Evolutionary conservation across 2,329 filamentous ascomycete genomes (phyloP).

Genomic region (Botrytis galanthina): DNA sequence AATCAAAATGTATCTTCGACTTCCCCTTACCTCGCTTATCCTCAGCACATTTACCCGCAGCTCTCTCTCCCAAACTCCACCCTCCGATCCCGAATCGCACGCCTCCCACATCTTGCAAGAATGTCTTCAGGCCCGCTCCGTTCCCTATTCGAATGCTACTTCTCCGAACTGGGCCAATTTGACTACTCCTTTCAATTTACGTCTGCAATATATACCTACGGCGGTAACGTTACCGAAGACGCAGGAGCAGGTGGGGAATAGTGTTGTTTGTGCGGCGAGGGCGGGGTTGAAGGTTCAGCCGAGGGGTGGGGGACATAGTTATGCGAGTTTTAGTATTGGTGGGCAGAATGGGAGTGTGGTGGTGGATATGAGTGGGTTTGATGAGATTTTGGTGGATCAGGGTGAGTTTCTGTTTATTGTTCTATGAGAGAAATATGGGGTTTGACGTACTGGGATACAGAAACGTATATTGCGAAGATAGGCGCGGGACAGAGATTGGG

Average conservation of each 20-base stretch:
- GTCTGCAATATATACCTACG: constrained; percentile 25
- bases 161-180: constrained; percentile 20
- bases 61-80: background rate
- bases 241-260: constrained; percentile 41
- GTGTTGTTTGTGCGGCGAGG: constrained; percentile 47
- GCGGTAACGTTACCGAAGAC: constrained; percentile 32
- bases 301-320: constrained; percentile 54
- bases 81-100: background rate
- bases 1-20: background rate
- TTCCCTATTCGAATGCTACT: constrained; percentile 15
- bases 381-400: constrained; percentile 51
- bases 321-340: constrained; percentile 47
- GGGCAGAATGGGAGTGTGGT: constrained; percentile 52
- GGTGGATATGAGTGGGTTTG: constrained; percentile 54
- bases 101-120: background rate
- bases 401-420: background rate
- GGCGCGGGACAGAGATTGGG: constrained; percentile 45
- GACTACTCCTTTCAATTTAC: constrained; percentile 29
- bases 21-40: constrained; percentile 8
- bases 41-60: background rate
- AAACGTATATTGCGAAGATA: constrained; percentile 35
- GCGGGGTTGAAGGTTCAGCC: constrained; percentile 48
- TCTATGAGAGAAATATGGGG: too few relatives aligned
- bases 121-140: constrained; percentile 5
- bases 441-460: background rate